Evolutionary conservation across 1,284 basidiomycete genomes (phyloP).

Genomic region (Leccinum subrobustum): DNA sequence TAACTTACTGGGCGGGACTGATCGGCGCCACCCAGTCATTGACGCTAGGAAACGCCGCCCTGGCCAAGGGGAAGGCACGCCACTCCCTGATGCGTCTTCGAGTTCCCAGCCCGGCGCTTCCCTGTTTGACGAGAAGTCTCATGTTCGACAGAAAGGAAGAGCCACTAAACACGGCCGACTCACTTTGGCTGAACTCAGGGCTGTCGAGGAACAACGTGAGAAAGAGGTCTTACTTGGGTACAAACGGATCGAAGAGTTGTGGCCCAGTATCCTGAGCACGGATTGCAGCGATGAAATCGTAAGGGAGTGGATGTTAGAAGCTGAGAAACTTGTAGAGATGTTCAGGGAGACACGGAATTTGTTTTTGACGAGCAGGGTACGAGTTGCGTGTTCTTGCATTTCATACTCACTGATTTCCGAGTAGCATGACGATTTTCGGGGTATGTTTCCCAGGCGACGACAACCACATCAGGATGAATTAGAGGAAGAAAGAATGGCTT

Average conservation of each 20-base stretch:
- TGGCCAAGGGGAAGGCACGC: conserved; percentile 25
- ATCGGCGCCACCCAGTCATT: conserved; percentile 12
- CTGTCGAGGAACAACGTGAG: conserved; percentile 63
- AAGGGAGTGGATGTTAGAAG: conserved; percentile 78
- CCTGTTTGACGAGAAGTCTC: conserved; percentile 56
- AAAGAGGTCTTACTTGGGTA: conserved; percentile 56
- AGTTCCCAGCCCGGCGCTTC: conserved; percentile 36
- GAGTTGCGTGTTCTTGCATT: conserved; percentile 21
- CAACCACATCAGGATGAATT: conserved; percentile 51
- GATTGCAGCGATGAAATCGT: conserved; percentile 42
- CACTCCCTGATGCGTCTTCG: conserved; percentile 15
- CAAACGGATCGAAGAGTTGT: conserved; percentile 46
- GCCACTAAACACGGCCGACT: conserved; percentile 44
- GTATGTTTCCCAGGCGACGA: conserved; percentile 59
- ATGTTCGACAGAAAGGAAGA: conserved; percentile 37
- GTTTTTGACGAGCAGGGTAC: conserved; percentile 75
- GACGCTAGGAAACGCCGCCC: conserved; percentile 44
- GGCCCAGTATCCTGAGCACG: conserved; percentile 37
- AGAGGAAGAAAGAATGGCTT: conserved; percentile 72
- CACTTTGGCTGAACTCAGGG: conserved; percentile 51
- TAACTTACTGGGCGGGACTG: not conserved
- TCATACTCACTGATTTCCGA: conserved; percentile 1
- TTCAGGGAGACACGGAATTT: conserved; percentile 85
- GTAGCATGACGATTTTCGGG: conserved; percentile 54
- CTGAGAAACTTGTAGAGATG: conserved; percentile 76